phyloP scores from a whole-genome alignment of 768 basidiomycete genomes.

The Russula earlei region DNA sequence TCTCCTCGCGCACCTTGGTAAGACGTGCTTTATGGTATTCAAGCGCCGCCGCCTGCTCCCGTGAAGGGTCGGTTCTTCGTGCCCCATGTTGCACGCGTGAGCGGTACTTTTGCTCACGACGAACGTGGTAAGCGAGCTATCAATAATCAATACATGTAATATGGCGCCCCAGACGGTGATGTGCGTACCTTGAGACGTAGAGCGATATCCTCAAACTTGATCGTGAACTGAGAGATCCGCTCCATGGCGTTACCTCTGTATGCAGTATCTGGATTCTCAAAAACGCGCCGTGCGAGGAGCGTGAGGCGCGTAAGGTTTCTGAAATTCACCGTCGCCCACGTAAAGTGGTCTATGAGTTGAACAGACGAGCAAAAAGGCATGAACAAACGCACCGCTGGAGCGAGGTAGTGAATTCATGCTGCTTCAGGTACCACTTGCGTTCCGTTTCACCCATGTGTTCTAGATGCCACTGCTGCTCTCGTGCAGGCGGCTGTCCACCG shows the following conservation, averaged over 20 bases:
- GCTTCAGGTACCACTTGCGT: slow-evolving; percentile 15
- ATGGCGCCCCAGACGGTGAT: background rate
- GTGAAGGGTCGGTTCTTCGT: background rate
- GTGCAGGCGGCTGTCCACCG: slow-evolving; percentile 1
- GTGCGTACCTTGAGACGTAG: slow-evolving; percentile 13
- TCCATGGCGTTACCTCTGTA: slow-evolving; percentile 4
- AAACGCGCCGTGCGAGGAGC: slow-evolving; percentile 10
- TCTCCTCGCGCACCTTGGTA: background rate
- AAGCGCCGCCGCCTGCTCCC: slow-evolving; percentile 7
- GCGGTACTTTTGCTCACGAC: slow-evolving; percentile 13
- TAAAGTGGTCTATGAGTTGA: background rate
- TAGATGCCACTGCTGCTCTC: background rate
- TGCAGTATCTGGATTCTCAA: slow-evolving; percentile 11
- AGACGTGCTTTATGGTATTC: slow-evolving; percentile 3
- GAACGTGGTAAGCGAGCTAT: slow-evolving; percentile 12
- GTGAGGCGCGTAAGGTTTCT: slow-evolving; percentile 14
- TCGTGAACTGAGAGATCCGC: slow-evolving; percentile 11
- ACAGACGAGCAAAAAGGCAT: background rate
- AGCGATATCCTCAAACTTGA: slow-evolving; percentile 10
- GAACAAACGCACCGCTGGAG: slow-evolving; percentile 6
- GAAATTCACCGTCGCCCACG: background rate
- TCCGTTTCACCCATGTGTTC: slow-evolving; percentile 2
- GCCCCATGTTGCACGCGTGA: slow-evolving; percentile 5
- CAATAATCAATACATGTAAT: background rate
- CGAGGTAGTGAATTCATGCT: slow-evolving; percentile 15